A percentile compares a stretch with the other conserved stretches of the same genome.
Evolutionary conservation across 805 yeast genomes (phyloP).

Genomic region (Wickerhamomyces chambardii): DNA sequence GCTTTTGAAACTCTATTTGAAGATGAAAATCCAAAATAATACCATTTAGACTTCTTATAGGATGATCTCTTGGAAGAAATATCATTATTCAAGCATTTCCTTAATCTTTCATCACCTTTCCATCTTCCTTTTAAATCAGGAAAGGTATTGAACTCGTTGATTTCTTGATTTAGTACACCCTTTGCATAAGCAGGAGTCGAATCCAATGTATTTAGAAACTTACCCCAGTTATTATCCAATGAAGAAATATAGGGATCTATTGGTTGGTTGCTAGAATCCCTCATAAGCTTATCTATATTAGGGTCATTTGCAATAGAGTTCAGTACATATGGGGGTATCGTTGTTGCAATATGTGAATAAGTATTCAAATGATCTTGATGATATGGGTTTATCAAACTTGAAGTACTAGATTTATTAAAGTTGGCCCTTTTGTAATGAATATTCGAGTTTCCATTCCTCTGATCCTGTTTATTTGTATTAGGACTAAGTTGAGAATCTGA

Average conservation of each 20-base stretch:
- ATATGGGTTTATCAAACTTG: not conserved
- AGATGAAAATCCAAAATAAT: not conserved
- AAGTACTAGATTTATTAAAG: too few species aligned
- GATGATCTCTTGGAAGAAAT: slow-evolving; percentile 6
- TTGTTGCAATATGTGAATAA: slow-evolving; percentile 28
- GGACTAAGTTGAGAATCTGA: too few species aligned
- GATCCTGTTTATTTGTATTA: too few species aligned
- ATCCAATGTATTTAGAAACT: slow-evolving; percentile 37
- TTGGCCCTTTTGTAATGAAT: too few species aligned
- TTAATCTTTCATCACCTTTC: slow-evolving; percentile 65
- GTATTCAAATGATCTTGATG: slow-evolving; percentile 15
- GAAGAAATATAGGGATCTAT: slow-evolving; percentile 26
- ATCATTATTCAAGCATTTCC: slow-evolving; percentile 35
- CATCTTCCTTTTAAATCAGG: slow-evolving; percentile 44
- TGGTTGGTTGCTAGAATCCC: slow-evolving; percentile 1
- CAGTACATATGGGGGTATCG: slow-evolving; percentile 59
- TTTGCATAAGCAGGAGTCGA: slow-evolving; percentile 28
- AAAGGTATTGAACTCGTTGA: slow-evolving; percentile 17
- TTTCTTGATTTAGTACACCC: slow-evolving; percentile 13
- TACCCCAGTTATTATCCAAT: slow-evolving; percentile 39
- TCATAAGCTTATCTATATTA: slow-evolving; percentile 17
- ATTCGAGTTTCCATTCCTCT: too few species aligned
- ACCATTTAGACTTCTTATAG: slow-evolving; percentile 2
- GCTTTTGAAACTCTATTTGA: too few species aligned
- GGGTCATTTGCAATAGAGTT: slow-evolving; percentile 32